phyloP scores from a whole-genome alignment of 768 basidiomycete species.

The Tremella yokohamensis region DNA sequence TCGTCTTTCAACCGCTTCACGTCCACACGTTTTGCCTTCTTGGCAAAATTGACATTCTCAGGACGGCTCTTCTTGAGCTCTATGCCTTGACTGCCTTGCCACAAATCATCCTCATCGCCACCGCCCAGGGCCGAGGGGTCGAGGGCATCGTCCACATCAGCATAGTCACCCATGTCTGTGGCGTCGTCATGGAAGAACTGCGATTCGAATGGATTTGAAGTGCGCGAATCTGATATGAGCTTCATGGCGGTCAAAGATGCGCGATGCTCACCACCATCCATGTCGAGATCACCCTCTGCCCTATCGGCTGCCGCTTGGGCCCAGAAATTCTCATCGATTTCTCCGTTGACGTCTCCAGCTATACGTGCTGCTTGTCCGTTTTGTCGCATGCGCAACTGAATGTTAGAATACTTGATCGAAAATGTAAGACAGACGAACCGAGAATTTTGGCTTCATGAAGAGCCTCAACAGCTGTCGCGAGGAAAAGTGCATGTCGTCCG shows the following conservation, averaged over 20 bases:
- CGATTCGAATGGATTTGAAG: conserved; percentile 75
- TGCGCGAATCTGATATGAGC: conserved; percentile 8
- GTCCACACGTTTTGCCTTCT: conserved; percentile 92
- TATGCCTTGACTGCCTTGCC: conserved; percentile 69
- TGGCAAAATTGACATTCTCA: conserved; percentile 87
- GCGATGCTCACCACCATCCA: conserved; percentile 59
- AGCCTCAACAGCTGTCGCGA: conserved; percentile 82
- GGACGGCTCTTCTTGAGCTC: conserved; percentile 75
- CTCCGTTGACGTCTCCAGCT: conserved; percentile 66
- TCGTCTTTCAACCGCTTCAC: conserved; percentile 95
- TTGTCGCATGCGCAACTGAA: conserved; percentile 83
- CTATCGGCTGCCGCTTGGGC: conserved; percentile 86
- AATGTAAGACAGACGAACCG: conserved; percentile 57
- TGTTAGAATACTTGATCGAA: neutral
- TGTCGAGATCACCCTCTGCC: conserved; percentile 60
- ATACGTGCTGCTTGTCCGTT: conserved; percentile 54
- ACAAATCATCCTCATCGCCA: conserved; percentile 74
- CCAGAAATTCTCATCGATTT: conserved; percentile 96
- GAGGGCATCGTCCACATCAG: conserved; percentile 58
- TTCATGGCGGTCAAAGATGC: conserved; percentile 3
- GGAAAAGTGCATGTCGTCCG: conserved; percentile 97
- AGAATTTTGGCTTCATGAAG: conserved; percentile 94
- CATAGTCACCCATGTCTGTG: conserved; percentile 75
- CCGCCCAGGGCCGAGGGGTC: conserved; percentile 24
- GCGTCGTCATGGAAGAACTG: conserved; percentile 93